A percentile compares a stretch with the other conserved stretches of the same genome.
These are phyloP conservation scores for Paspalum notatum DNA, from an alignment of 176 grass and related monocot species.

Conservation along the genomic window DNA sequence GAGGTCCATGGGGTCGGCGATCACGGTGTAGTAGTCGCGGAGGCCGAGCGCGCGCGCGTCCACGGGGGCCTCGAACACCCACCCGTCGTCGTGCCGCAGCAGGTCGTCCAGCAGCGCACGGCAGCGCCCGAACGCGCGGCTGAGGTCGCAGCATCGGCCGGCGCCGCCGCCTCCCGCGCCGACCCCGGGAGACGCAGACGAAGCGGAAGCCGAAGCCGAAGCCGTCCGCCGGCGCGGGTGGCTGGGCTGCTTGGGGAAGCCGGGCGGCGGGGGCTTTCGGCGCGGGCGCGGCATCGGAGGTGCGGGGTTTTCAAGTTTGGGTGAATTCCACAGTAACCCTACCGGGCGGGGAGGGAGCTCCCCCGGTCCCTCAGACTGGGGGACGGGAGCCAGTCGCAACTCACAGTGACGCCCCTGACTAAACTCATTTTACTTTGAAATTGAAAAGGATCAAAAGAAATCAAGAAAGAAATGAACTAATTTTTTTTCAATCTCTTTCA, in stretches of 20 bases:
- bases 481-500: too few species aligned
- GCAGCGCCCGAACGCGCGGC: conserved; percentile 14
- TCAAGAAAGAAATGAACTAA: too few species aligned
- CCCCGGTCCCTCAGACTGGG: too few species aligned
- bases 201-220: background rate
- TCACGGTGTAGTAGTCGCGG: conserved; percentile 65
- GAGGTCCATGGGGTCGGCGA: conserved; percentile 74
- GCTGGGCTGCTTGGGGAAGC: background rate
- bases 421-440: too few species aligned
- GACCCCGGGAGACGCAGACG: background rate
- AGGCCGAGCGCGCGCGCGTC: conserved; percentile 67
- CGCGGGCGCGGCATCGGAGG: background rate
- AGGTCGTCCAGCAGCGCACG: conserved; percentile 50
- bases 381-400: too few species aligned
- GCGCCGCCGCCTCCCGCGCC: background rate
- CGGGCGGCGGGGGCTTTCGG: background rate
- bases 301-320: too few species aligned
- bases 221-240: background rate
- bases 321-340: too few species aligned
- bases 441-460: too few species aligned
- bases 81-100: conserved; percentile 58
- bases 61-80: conserved; percentile 73
- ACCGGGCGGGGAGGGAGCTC: too few species aligned
- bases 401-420: too few species aligned
- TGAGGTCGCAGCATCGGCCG: background rate